Evolutionary conservation across 1,284 basidiomycete species (phyloP).

Genomic region (Tilletia horrida): DNA sequence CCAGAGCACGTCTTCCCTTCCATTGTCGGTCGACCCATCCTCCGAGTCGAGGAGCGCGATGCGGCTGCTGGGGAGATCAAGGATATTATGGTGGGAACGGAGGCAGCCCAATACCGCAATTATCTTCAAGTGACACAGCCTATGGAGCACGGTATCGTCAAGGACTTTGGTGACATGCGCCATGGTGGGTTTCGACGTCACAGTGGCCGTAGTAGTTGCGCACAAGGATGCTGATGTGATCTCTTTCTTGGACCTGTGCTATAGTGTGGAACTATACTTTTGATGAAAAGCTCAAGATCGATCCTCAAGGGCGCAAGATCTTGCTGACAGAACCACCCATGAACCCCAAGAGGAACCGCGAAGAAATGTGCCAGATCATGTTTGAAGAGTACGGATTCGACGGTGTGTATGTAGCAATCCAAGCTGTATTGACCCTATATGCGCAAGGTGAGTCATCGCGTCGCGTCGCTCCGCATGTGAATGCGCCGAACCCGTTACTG

Average conservation of each 20-base stretch:
- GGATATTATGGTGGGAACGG: slow-evolving; percentile 97
- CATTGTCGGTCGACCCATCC: slow-evolving; percentile 90
- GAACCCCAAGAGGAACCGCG: slow-evolving; percentile 91
- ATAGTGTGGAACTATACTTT: slow-evolving; percentile 95
- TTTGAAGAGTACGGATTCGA: slow-evolving; percentile 97
- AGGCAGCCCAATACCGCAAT: slow-evolving; percentile 87
- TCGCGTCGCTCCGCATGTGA: not conserved
- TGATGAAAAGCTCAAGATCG: slow-evolving; percentile 85
- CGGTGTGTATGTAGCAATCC: slow-evolving; percentile 95
- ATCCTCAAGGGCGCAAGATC: slow-evolving; percentile 83
- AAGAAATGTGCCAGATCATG: slow-evolving; percentile 96
- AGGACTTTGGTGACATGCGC: slow-evolving; percentile 99
- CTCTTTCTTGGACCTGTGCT: not conserved
- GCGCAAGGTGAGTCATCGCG: slow-evolving; percentile 75
- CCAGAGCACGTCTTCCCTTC: slow-evolving; percentile 98
- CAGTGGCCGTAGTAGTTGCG: not conserved
- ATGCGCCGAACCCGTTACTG: not conserved
- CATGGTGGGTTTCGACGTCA: slow-evolving; percentile 56
- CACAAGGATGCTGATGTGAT: not conserved
- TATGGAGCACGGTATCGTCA: slow-evolving; percentile 98
- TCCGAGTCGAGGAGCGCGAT: slow-evolving; percentile 90
- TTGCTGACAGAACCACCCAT: slow-evolving; percentile 98
- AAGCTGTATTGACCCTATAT: slow-evolving; percentile 95
- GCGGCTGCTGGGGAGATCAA: slow-evolving; percentile 64
- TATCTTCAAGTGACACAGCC: slow-evolving; percentile 96